phyloP scores from a whole-genome alignment of 2,329 filamentous ascomycete genomes.

The Aspergillus brasiliensis region DNA sequence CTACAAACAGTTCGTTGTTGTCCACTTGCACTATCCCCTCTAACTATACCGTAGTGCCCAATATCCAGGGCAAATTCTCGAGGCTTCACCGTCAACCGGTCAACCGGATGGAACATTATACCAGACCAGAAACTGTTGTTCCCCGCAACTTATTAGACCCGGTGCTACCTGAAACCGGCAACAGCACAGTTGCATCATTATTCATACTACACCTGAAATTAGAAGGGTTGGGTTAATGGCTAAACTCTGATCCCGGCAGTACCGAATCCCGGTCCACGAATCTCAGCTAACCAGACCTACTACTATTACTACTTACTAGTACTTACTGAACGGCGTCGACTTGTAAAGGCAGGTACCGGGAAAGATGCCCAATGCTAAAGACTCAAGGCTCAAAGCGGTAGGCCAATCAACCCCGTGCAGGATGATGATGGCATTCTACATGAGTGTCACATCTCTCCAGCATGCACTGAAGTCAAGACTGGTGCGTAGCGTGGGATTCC shows the following conservation, averaged over 20 bases:
- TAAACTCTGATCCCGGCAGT: background rate
- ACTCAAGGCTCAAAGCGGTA: background rate
- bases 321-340: background rate
- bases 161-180: background rate
- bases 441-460: background rate
- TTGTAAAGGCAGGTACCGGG: background rate
- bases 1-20: background rate
- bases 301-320: background rate
- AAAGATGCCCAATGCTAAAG: background rate
- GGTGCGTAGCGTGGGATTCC: background rate
- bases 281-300: background rate
- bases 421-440: constrained; percentile 1
- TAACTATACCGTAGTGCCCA: no score
- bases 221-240: background rate
- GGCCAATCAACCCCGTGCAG: background rate
- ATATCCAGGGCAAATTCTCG: background rate
- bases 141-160: background rate
- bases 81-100: background rate
- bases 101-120: background rate
- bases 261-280: background rate
- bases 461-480: background rate
- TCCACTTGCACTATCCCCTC: background rate
- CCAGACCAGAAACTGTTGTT: background rate
- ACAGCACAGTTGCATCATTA: background rate
- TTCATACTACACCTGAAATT: background rate